Percentiles rank a stretch among this genome's conserved stretches.
These are phyloP conservation scores for Erysimum cheiranthoides DNA, from an alignment of 345 rosid genomes.

Conservation along the genomic window DNA sequence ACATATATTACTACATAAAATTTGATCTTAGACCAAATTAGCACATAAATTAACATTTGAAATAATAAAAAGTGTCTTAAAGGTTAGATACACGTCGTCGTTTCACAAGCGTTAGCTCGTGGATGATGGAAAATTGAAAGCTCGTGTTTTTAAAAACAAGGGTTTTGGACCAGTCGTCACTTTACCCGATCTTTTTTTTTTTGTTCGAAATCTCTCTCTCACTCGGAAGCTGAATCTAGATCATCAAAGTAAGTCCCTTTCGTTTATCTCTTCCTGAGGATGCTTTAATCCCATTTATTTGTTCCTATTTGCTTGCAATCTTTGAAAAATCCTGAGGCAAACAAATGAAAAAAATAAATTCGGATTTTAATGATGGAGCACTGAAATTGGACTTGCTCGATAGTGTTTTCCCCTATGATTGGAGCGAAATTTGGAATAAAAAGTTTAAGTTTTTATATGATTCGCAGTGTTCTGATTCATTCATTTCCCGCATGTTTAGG, in stretches of 20 bases:
- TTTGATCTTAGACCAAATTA: too few species aligned
- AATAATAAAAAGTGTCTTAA: slow-evolving; percentile 24
- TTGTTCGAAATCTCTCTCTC: slow-evolving; percentile 1
- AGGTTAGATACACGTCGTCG: slow-evolving; percentile 36
- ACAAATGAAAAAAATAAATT: neutral
- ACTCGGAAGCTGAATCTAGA: slow-evolving; percentile 29
- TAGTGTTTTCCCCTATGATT: neutral
- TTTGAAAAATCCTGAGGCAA: neutral
- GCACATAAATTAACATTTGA: too few species aligned
- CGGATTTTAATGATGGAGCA: neutral
- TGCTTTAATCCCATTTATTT: neutral
- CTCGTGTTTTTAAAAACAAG: neutral
- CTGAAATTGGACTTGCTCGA: neutral
- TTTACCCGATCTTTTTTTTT: slow-evolving; percentile 4
- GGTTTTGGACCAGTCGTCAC: slow-evolving; percentile 1
- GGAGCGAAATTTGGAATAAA: neutral
- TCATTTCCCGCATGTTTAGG: neutral
- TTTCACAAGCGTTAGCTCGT: slow-evolving; percentile 28
- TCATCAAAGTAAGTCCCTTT: slow-evolving; percentile 26
- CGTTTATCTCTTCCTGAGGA: neutral
- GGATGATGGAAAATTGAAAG: slow-evolving; percentile 11
- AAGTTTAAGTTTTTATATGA: neutral
- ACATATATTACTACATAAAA: too few species aligned
- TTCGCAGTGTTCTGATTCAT: slow-evolving; percentile 5
- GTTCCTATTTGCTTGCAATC: neutral